Evolutionary conservation across 2,329 filamentous ascomycete species (phyloP).

Genomic region (Falciphora oryzae): DNA sequence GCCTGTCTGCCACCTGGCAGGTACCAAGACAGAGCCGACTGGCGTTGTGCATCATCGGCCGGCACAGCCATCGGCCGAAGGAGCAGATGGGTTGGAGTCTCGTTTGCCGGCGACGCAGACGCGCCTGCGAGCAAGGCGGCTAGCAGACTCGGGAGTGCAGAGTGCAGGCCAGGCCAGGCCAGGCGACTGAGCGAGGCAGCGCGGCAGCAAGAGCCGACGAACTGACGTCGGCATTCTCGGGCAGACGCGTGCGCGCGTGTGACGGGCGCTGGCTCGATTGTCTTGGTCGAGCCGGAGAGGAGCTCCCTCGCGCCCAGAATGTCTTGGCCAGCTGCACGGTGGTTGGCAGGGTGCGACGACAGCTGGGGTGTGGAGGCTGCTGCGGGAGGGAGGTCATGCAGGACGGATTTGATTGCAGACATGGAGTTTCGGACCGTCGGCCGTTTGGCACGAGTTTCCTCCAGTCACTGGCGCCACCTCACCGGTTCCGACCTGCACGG

Average conservation of each 20-base stretch:
- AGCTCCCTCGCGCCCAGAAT: not conserved
- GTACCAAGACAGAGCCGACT: too few species aligned
- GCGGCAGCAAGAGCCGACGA: not conserved
- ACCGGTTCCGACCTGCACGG: conserved; percentile 9
- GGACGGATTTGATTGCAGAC: conserved; percentile 5
- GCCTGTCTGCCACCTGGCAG: too few species aligned
- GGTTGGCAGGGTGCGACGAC: not conserved
- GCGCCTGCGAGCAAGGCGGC: not conserved
- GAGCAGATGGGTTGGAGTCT: not conserved
- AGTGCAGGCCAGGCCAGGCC: not conserved
- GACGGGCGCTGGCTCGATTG: not conserved
- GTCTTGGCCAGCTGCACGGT: not conserved
- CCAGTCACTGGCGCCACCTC: not conserved
- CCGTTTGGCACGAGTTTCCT: conserved; percentile 12
- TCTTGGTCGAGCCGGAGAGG: not conserved
- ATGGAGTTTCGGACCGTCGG: conserved; percentile 24
- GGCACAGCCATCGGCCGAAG: not conserved
- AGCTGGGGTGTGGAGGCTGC: not conserved
- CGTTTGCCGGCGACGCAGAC: not conserved
- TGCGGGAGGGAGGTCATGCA: not conserved
- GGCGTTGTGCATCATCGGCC: not conserved
- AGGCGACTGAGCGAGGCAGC: not conserved
- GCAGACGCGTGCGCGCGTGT: not conserved
- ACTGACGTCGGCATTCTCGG: not conserved
- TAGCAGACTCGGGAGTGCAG: not conserved